Evolutionary conservation across 768 basidiomycete species (phyloP), one percentile per base, ranked within the genome.

Genomic region (Psilocybe azurescens): DNA sequence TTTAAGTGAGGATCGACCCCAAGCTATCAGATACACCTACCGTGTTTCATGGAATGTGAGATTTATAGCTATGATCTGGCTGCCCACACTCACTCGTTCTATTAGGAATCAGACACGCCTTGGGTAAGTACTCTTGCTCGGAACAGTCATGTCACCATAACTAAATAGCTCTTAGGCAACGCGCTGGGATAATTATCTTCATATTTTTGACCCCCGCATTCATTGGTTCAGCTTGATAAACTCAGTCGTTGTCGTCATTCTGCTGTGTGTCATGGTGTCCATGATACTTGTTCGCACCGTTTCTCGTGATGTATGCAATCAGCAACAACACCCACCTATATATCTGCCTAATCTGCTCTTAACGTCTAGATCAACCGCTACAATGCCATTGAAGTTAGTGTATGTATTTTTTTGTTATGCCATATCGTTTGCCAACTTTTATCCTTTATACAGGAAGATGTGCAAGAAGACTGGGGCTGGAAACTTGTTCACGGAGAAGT

Each of bases 401-500:
- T 94, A 73, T 67, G 87, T 72, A 6, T 14, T 58, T 48, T 30
- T 41, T 16, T 13, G 57, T 50, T 49, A 8, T 29, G 30, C 20
- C 49, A 44, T 60, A 24, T 46, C 20, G 39, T 64, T 28, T 29
- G 11, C 18, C 30, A 32, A 57, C 24, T 44, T 54, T 18, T 59
- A 53, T 47, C 24, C 61, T 51, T 18, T 60, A 36, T 36, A 16
- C 65, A 94, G 92, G 95, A 97, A 70, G 95, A 97, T 69, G 92
- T 97, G 2, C 94, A 96, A 75, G 97, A 99, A 78, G 97, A 99
- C 68, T 97, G 90, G 86, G 97, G 97, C 1, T 99, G 97, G 97
- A 99, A 99, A 72, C 85, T 99, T 16, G 89, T 99, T 24, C 95
- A 97, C 67, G 95, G 95, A 20, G 97, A 99, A 75, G 93, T 99